Conservation (phyloP, 2,329 filamentous ascomycete species). For the Fusarium sulawesiense region DNA sequence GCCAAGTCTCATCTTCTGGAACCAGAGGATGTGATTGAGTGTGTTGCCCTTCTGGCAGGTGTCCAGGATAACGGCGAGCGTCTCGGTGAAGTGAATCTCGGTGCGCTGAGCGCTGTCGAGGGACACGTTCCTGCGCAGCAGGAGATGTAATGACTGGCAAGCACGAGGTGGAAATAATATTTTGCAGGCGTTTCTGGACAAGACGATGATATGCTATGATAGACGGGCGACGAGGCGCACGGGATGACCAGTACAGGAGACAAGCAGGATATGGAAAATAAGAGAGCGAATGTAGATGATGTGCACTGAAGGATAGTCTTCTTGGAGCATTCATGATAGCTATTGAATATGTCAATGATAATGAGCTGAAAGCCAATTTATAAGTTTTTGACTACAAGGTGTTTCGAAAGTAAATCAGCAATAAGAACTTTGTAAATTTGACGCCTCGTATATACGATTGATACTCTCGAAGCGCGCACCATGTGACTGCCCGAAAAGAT, state of each 20-base stretch:
- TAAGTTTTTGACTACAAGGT: background rate
- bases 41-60: conserved; percentile 66
- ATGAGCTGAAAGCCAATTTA: conserved; percentile 11
- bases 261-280: conserved; percentile 27
- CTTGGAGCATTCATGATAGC: conserved; percentile 19
- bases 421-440: background rate
- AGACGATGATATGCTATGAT: conserved; percentile 30
- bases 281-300: conserved; percentile 1
- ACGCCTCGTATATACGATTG: background rate
- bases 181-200: conserved; percentile 44
- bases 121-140: conserved; percentile 59
- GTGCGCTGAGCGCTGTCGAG: conserved; percentile 64
- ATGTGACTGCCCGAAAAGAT: too few relatives aligned
- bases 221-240: conserved; percentile 38
- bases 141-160: conserved; percentile 34
- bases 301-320: conserved; percentile 5
- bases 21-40: conserved; percentile 86
- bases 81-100: conserved; percentile 66
- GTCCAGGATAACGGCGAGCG: conserved; percentile 55
- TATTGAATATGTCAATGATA: conserved; percentile 23
- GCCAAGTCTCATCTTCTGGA: conserved; percentile 92
- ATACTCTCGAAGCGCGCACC: background rate
- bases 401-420: background rate
- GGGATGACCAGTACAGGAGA: conserved; percentile 13
- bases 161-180: conserved; percentile 14